Base-by-base conservation (phyloP, 306 rosid genomes). In the Styphnolobium japonicum region DNA sequence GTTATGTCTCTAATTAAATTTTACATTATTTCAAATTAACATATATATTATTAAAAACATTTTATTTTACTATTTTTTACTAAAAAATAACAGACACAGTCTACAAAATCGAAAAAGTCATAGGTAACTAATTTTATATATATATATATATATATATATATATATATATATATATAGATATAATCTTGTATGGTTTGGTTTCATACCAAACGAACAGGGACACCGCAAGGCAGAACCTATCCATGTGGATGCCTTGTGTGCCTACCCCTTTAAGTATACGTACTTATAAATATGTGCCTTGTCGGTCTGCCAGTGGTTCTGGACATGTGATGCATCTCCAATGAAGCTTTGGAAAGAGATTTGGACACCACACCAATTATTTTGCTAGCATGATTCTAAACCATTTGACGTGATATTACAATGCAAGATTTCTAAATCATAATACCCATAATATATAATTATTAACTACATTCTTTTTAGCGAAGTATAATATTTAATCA, bases 351-450 rank as follows among this genome's bases (percentile, higher is more conserved):
- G 15, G 1, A 11, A 16, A 18, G 45, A 67, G 61, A 68, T 29
- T 67, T 67, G 1, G 48, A 18, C 70, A 31, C 12, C 52, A 14
- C 61, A 42, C 37, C 70, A 70, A 79, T 60, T 79, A 70, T 71
- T 70, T 79, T 70, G 56, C 55, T 21, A 34, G 11, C 43, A 3
- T 60, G n/a, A 79, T 60, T 79, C 56, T 79, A 60, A 46, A 70
- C 72, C 78, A 48, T 69, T 79, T 33, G 62, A 56, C 25, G 27
- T 70, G 43, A 58, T 36, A 67, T 42, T 12, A 42, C 58, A 6
- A 11, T 18, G 16, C 18, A 3, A 34, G 39, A 16, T 55, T 72
- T 76, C 29, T 22, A 8, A 8, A 58, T 58, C n/a, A 10, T 19
- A 25, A 15, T 46, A 37, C 27, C 1, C 36, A 7, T 23, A 67